These are phyloP conservation scores for Geotrichum klebahnii DNA, from an alignment of 1,139 yeast species.

Conservation along the genomic window DNA sequence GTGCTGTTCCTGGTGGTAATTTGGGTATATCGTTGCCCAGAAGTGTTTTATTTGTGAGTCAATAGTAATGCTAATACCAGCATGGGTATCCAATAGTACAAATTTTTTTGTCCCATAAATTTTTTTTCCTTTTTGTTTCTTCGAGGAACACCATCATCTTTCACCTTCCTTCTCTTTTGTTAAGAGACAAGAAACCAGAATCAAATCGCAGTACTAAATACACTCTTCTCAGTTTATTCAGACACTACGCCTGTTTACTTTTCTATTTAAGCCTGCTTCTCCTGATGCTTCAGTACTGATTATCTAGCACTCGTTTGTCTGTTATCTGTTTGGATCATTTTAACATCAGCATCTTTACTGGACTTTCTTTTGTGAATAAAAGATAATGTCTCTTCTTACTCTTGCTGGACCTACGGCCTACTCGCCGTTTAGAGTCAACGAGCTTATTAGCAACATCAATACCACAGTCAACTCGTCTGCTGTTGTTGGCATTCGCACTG, in stretches of 20 bases:
- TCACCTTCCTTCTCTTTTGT: background rate
- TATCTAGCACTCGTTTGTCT: slow-evolving; percentile 2
- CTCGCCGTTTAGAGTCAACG: slow-evolving; percentile 77
- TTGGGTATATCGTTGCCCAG: no score
- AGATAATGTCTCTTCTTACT: slow-evolving; percentile 44
- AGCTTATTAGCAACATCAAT: slow-evolving; percentile 68
- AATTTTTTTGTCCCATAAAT: background rate
- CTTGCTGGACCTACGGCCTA: slow-evolving; percentile 89
- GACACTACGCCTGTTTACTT: slow-evolving; percentile 7
- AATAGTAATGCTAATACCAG: background rate
- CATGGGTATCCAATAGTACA: no score
- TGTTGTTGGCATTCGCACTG: slow-evolving; percentile 65
- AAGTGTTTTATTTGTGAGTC: no score
- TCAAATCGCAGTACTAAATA: slow-evolving; percentile 1
- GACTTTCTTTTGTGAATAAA: background rate
- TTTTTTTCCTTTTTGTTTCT: slow-evolving; percentile 9
- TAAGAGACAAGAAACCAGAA: slow-evolving; percentile 4
- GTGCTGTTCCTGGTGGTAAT: no score
- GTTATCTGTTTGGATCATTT: slow-evolving; percentile 8
- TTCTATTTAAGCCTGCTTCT: slow-evolving; percentile 4
- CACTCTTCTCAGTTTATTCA: background rate
- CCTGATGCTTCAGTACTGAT: slow-evolving; percentile 16
- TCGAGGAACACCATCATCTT: slow-evolving; percentile 5
- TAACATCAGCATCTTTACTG: background rate
- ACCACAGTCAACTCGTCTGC: slow-evolving; percentile 60